Base-by-base conservation (phyloP, 2,329 filamentous ascomycete species). In the Camillea tinctor region DNA sequence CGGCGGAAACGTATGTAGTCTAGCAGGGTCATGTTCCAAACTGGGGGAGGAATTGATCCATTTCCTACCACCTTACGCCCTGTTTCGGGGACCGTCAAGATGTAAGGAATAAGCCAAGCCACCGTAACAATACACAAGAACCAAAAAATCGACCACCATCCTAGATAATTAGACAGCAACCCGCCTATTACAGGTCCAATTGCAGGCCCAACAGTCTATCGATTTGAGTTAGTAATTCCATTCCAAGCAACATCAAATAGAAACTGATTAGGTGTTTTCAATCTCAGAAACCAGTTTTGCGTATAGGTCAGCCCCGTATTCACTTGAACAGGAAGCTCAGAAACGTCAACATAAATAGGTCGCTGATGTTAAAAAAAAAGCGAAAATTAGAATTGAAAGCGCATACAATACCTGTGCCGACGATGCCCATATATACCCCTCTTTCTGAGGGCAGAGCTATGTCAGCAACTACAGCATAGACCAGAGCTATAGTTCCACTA, bases 101-200 rank as follows among this genome's bases (percentile, higher is more conserved):
- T 67, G 60, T 85, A 84, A 0, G 84, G 79, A 2, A 88, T 60
- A 24, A 88, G 72, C 72, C 83, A 84, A 0, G 75, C 72, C 3
- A 72, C 72, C 19, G 79, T 75, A 40, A 83, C 74, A 44, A 90
- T 87, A 44, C 83, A 79, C 58, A 88, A 79, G 68, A 90, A 89
- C 87, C 87, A 90, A 67, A 90, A 90, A 58, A 89, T 85, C 57
- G 83, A 80, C n/a, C 83, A 77, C 88, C 88, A 91, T 8, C 85
- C 86, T 0, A 89, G 78, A 61, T 83, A 88, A 64, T 89, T 78
- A 19, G 81, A 80, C 19, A 92, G 73, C 1, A 90, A 64, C 1
- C 88, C 89, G 15, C 89, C 88, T 3, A 91, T 75, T 1, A 89
- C 80, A 0, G 88, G 87, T 0, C 84, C 81, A 4, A 44, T 15